phyloP scores from a whole-genome alignment of 768 basidiomycete species.

The Lentinus brumalis region DNA sequence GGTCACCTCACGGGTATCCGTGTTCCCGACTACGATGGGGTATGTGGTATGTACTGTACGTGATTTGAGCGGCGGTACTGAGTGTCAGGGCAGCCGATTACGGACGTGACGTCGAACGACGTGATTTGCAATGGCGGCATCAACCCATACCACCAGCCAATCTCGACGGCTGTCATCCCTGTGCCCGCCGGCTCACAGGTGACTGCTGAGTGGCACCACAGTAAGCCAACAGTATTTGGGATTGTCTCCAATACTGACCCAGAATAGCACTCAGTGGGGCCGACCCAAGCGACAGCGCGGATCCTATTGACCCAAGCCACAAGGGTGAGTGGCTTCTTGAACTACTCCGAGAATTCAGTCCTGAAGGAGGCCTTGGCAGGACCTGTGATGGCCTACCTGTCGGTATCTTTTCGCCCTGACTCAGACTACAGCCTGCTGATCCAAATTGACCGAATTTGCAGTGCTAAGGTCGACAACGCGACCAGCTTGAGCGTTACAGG shows the following conservation, averaged over 20 bases:
- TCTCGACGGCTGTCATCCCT: conserved; percentile 46
- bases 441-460: conserved; percentile 22
- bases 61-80: neutral
- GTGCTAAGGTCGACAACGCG: conserved; percentile 48
- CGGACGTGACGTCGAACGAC: conserved; percentile 55
- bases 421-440: neutral
- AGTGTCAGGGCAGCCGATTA: conserved; percentile 46
- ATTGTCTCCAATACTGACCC: neutral
- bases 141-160: conserved; percentile 52
- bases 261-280: conserved; percentile 39
- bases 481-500: conserved; percentile 48
- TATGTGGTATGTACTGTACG: conserved; percentile 32
- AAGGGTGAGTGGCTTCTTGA: conserved; percentile 42
- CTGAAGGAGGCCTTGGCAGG: neutral
- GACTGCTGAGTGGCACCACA: conserved; percentile 57
- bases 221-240: neutral
- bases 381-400: conserved; percentile 19
- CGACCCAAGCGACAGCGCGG: conserved; percentile 47
- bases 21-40: conserved; percentile 50
- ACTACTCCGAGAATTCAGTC: neutral
- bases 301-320: conserved; percentile 52
- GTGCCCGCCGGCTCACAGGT: conserved; percentile 55
- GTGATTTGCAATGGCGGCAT: conserved; percentile 63
- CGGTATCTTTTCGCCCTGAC: neutral
- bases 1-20: conserved; percentile 48